phyloP scores from a whole-genome alignment of 2,329 filamentous ascomycete genomes.

The Graphilbum sp. region DNA sequence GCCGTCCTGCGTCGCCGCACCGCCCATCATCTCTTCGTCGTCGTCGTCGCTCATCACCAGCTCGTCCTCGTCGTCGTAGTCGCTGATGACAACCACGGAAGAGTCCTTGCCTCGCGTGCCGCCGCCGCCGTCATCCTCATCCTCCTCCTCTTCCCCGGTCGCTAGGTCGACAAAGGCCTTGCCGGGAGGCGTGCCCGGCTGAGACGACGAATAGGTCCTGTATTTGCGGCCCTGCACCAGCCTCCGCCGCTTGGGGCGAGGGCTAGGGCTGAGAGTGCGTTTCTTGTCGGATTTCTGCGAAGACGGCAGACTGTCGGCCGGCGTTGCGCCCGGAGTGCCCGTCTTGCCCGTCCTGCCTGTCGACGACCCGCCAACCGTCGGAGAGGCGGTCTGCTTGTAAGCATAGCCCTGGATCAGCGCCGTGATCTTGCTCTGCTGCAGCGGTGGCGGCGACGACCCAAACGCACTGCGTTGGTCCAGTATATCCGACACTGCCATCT shows the following conservation, averaged over 20 bases:
- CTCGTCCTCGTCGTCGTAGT: slow-evolving; percentile 18
- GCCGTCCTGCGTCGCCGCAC: slow-evolving; percentile 13
- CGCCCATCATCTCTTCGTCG: slow-evolving; percentile 12
- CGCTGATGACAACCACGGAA: background rate
- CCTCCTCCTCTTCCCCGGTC: slow-evolving; percentile 21
- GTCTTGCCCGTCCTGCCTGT: background rate
- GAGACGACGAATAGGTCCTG: slow-evolving; percentile 4
- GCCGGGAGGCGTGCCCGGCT: slow-evolving; percentile 10
- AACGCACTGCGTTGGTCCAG: slow-evolving; percentile 2
- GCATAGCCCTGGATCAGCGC: slow-evolving; percentile 9
- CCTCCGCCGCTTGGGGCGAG: slow-evolving; percentile 12
- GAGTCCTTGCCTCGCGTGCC: too few species aligned
- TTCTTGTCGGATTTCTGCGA: slow-evolving; percentile 6
- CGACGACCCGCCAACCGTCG: background rate
- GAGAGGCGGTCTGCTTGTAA: slow-evolving; percentile 6
- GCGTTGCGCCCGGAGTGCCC: too few species aligned
- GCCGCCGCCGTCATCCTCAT: slow-evolving; percentile 1
- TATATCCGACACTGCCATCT: slow-evolving; percentile 5
- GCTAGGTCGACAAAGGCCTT: slow-evolving; percentile 12
- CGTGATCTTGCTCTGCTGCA: slow-evolving; percentile 3
- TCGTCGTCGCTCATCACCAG: slow-evolving; percentile 11
- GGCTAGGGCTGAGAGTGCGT: slow-evolving; percentile 4
- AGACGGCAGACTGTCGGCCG: slow-evolving; percentile 2
- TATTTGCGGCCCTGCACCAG: slow-evolving; percentile 13
- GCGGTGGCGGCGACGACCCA: background rate